phyloP scores from a whole-genome alignment of 495 filamentous ascomycete genomes.

The Margaritispora aquatica region DNA sequence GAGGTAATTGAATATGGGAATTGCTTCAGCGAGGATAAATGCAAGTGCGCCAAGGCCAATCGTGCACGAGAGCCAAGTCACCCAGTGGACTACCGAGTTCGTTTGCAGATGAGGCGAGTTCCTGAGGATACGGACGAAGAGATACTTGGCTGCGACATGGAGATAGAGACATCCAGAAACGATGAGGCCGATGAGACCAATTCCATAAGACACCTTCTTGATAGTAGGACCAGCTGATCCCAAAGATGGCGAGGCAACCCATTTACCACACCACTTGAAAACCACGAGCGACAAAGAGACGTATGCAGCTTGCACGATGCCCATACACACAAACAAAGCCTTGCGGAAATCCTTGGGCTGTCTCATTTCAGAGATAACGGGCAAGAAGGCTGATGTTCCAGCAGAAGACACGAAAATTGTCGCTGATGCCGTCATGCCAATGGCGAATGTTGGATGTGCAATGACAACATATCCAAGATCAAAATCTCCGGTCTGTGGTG shows the following conservation, averaged over 20 bases:
- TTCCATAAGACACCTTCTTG: constrained; percentile 69
- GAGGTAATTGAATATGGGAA: constrained; percentile 30
- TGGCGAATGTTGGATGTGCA: constrained; percentile 31
- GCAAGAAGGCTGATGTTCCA: constrained; percentile 65
- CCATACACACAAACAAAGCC: constrained; percentile 59
- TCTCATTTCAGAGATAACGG: constrained; percentile 74
- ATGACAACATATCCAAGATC: constrained; percentile 31
- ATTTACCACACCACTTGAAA: constrained; percentile 66
- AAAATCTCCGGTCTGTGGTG: constrained; percentile 31
- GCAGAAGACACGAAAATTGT: constrained; percentile 32
- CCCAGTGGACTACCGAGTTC: constrained; percentile 30
- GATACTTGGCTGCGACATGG: constrained; percentile 32
- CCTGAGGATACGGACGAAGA: constrained; percentile 33
- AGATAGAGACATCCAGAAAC: constrained; percentile 19
- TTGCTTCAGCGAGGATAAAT: constrained; percentile 30
- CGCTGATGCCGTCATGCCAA: constrained; percentile 34
- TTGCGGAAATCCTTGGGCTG: constrained; percentile 61
- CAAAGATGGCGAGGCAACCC: constrained; percentile 64
- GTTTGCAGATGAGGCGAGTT: constrained; percentile 28
- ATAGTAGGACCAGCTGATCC: constrained; percentile 55
- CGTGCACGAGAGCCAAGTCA: constrained; percentile 30
- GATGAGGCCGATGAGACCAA: constrained; percentile 37
- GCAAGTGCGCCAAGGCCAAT: constrained; percentile 18
- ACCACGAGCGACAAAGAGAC: constrained; percentile 61
- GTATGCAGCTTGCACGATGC: constrained; percentile 63